Evolutionary conservation across 1,284 basidiomycete genomes (phyloP), one percentile per base, ranked within the genome.

Genomic region (Irpex sp.): DNA sequence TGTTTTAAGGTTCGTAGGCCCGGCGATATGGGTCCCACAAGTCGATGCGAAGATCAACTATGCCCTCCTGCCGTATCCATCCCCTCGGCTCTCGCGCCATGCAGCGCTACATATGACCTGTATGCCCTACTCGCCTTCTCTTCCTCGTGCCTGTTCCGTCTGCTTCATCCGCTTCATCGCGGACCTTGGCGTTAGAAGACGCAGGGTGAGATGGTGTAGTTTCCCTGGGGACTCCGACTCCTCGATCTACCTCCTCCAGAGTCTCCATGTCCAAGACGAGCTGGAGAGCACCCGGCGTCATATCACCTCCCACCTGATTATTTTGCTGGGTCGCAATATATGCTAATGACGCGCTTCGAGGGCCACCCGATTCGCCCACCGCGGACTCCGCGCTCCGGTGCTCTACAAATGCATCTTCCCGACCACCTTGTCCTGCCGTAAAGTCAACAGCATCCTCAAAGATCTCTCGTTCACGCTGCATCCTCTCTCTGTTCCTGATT

Each of bases 361-460:
- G 37, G 13, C 47, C 47, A n/a, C 17, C 8, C 49, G 49, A 50
- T 8, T 9, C 11, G 2, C 49, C 49, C 19, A 50, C 19, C 49
- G 17, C 19, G 49, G 17, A 50, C 15, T 50, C n/a, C 15, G n/a
- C 13, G n/a, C 49, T 21, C 26, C 49, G 49, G 17, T n/a, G 13
- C 49, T 21, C 7, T 21, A 17, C 58, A 26, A 26, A 26, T 26
- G 26, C 26, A 26, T 26, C 26, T 26, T 26, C 26, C 26, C 26
- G 26, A 26, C 26, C 59, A 15, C 37, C n/a, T 35, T n/a, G 1
- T 58, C 57, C 37, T 17, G 50, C 26, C 17, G 11, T 5, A n/a
- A 11, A 50, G 19, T 50, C 49, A n/a, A 60, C 50, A 11, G 59
- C 33, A 17, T 37, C 51, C 21, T 49, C 59, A 43, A 60, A 60